These are phyloP conservation scores for Peribolospora kevripleyi DNA, from an alignment of 768 basidiomycete species.

Conservation along the genomic window DNA sequence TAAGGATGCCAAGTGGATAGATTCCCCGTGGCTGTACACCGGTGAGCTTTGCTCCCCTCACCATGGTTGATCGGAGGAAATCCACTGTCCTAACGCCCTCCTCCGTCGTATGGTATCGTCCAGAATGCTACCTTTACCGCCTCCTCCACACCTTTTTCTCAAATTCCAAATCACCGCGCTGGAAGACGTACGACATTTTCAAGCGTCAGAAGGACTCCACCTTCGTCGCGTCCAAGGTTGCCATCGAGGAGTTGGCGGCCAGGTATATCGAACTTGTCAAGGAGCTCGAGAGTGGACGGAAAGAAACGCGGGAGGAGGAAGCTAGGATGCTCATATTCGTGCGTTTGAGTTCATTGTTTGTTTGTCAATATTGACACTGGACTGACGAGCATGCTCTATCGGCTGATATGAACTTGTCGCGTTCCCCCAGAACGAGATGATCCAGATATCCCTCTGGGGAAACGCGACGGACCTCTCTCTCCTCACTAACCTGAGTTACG, in stretches of 20 bases:
- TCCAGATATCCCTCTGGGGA: background rate
- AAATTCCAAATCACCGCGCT: background rate
- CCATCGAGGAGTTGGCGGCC: background rate
- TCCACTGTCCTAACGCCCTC: background rate
- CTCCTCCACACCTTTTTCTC: background rate
- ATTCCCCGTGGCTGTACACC: background rate
- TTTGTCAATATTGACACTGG: no score
- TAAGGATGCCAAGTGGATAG: background rate
- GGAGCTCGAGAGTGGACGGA: background rate
- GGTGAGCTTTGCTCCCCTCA: background rate
- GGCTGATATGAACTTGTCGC: no score
- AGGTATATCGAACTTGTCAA: background rate
- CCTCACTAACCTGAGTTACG: background rate
- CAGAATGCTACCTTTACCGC: background rate
- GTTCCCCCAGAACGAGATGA: background rate
- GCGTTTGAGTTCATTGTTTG: no score
- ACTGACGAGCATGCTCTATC: no score
- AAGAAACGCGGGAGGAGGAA: no score
- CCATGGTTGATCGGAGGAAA: background rate
- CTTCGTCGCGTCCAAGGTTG: background rate
- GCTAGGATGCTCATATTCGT: no score
- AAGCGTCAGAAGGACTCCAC: background rate
- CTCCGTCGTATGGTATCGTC: background rate
- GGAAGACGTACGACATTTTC: slow-evolving; percentile 1
- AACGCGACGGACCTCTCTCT: slow-evolving; percentile 1